Base-by-base conservation (phyloP, 345 rosid species). In the Eucalyptus tenuipes region DNA sequence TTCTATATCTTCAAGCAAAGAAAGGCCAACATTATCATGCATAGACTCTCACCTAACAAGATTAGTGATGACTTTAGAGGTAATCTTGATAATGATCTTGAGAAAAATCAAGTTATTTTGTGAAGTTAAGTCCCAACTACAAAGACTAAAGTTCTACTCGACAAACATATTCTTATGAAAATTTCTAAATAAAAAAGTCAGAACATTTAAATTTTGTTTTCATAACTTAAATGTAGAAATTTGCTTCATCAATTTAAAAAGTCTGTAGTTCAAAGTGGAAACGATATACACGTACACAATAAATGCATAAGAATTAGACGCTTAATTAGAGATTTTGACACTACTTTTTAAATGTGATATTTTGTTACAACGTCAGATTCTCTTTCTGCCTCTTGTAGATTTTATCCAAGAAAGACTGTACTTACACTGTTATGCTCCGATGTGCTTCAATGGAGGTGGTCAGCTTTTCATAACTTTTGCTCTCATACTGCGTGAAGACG, bases 401-500 rank as follows among this genome's bases (percentile, higher is more conserved):
- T 52, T 52, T 52, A 18, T 52, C 55, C 24, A 52, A 52, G 7
- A 52, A 52, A 7, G 55, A 18, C 24, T 52, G 1, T 52, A 52
- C 55, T 52, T 52, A 52, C 55, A 52, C 55, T 18, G 24, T 52
- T 18, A 52, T 52, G 55, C 55, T 52, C 55, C 55, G 24, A 52
- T 50, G 55, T 50, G 55, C 55, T 50, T 50, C 55, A 17, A 17
- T 17, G 4, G 55, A 50, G 55, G 55, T 50, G 55, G 55, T 50
- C 22, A 50, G 4, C 55, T 50, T 50, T 50, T 50, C 94, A 40
- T 94, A 94, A 93, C 97, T 97, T 91, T 92, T 89, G 94, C 94
- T 93, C 95, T 96, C 96, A 87, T 94, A 95, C 42, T 96, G 96
- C 85, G 14, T 88, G 84, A 97, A 97, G 81, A 92, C 95, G 37